Percentiles rank a stretch among this genome's conserved stretches.
Evolutionary conservation across 495 filamentous ascomycete genomes (phyloP).

Genomic region (Schizothecium vesticola): DNA sequence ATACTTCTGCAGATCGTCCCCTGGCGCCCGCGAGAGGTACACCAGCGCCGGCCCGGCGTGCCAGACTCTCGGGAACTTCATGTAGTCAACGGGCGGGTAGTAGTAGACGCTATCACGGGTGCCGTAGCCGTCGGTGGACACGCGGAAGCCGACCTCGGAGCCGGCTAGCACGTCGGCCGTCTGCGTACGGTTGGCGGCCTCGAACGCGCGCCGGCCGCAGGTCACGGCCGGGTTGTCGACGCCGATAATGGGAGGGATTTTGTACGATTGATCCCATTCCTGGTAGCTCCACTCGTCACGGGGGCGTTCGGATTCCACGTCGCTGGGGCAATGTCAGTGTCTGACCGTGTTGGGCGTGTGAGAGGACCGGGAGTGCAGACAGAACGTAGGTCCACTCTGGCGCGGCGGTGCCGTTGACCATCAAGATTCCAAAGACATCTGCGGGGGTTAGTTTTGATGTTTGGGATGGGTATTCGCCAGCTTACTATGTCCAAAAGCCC

Average conservation of each 20-base stretch:
- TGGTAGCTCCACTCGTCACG: background rate
- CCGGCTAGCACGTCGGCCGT: slow-evolving; percentile 19
- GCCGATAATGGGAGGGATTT: slow-evolving; percentile 3
- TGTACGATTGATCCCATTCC: slow-evolving; percentile 7
- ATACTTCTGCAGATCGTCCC: slow-evolving; percentile 17
- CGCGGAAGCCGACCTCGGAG: slow-evolving; percentile 16
- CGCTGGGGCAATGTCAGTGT: background rate
- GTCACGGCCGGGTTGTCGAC: slow-evolving; percentile 11
- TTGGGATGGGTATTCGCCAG: background rate
- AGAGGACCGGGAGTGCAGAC: background rate
- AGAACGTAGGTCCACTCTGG: slow-evolving; percentile 21
- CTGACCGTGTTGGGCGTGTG: background rate
- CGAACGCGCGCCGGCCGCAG: slow-evolving; percentile 15
- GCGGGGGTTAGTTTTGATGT: background rate
- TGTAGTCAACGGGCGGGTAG: background rate
- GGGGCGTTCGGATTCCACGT: background rate
- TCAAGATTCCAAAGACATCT: slow-evolving; percentile 19
- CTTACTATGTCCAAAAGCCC: background rate
- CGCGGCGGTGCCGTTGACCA: slow-evolving; percentile 39
- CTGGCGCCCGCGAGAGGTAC: slow-evolving; percentile 19
- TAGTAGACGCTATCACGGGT: background rate
- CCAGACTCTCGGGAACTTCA: background rate
- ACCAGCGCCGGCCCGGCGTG: slow-evolving; percentile 16
- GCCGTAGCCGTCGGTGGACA: slow-evolving; percentile 11
- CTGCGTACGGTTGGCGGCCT: slow-evolving; percentile 6